These are phyloP conservation scores for Cryptosporidium meleagridis DNA, from an alignment of 169 alveolate species.

Conservation along the genomic window DNA sequence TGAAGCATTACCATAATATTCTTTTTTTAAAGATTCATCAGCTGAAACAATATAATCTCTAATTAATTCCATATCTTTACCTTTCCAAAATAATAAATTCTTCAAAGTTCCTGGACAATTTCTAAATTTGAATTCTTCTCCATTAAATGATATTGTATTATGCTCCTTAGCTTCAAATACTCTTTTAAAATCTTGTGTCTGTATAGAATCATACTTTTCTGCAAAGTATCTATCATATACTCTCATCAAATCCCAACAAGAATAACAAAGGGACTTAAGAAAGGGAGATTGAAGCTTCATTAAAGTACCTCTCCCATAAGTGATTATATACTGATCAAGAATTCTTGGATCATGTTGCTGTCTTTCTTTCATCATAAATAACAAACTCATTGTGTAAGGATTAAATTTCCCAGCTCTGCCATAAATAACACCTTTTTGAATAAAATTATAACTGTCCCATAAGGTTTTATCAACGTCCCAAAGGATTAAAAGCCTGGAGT, in stretches of 20 bases:
- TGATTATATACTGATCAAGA: slow-evolving; percentile 46
- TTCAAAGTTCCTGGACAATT: slow-evolving; percentile 56
- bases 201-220: slow-evolving; percentile 13
- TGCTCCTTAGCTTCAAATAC: slow-evolving; percentile 64
- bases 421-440: slow-evolving; percentile 9
- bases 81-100: slow-evolving; percentile 38
- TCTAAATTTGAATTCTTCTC: slow-evolving; percentile 35
- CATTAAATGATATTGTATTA: slow-evolving; percentile 18
- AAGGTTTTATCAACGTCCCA: slow-evolving; percentile 71
- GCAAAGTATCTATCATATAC: slow-evolving; percentile 66
- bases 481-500: slow-evolving; percentile 32
- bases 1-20: not conserved
- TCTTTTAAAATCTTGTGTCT: slow-evolving; percentile 32
- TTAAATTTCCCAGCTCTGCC: slow-evolving; percentile 44
- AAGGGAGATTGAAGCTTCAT: slow-evolving; percentile 23
- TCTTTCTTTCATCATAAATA: slow-evolving; percentile 48
- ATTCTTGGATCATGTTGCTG: slow-evolving; percentile 52
- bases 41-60: slow-evolving; percentile 37
- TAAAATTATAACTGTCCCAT: slow-evolving; percentile 3
- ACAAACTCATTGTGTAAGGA: slow-evolving; percentile 43
- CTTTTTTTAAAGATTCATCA: slow-evolving; percentile 2
- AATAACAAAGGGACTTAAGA: slow-evolving; percentile 17
- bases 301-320: slow-evolving; percentile 43
- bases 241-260: slow-evolving; percentile 71
- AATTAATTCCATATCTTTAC: slow-evolving; percentile 26